Conservation (phyloP, 2,329 filamentous ascomycete genomes). For the Apiospora aurea region DNA sequence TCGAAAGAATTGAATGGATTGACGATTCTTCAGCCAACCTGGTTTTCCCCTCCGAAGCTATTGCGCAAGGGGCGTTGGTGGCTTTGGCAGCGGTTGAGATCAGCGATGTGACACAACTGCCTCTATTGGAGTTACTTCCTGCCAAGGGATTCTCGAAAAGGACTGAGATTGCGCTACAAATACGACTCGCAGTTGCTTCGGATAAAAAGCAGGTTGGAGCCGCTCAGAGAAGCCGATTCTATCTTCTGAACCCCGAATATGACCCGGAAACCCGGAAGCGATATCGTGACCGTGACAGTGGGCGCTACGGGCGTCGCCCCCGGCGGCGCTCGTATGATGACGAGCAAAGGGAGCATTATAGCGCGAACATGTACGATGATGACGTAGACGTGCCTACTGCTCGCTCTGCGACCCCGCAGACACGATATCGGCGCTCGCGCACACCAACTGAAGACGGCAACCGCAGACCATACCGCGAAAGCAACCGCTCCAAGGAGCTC, state of each 20-base stretch:
- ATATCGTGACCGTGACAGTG: constrained; percentile 66
- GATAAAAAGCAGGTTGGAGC: constrained; percentile 86
- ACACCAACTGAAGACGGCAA: constrained; percentile 38
- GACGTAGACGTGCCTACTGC: constrained; percentile 50
- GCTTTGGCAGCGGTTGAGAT: constrained; percentile 61
- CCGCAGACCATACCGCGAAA: constrained; percentile 38
- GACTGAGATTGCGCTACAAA: constrained; percentile 72
- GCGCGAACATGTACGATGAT: constrained; percentile 85
- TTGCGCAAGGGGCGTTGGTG: constrained; percentile 61
- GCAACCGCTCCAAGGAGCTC: constrained; percentile 66
- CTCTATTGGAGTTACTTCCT: constrained; percentile 68
- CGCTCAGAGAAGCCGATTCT: constrained; percentile 84
- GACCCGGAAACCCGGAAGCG: constrained; percentile 77
- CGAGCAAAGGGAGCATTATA: constrained; percentile 65
- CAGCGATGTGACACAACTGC: constrained; percentile 61
- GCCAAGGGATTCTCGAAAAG: constrained; percentile 74
- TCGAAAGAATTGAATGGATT: constrained; percentile 86
- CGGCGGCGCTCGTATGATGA: constrained; percentile 49
- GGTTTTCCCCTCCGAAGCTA: constrained; percentile 68
- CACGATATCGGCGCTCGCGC: constrained; percentile 45
- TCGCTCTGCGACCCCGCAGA: constrained; percentile 37
- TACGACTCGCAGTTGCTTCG: constrained; percentile 75
- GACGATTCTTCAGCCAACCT: constrained; percentile 92
- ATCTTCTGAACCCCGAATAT: constrained; percentile 88
- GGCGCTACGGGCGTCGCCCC: constrained; percentile 38